phyloP scores from a whole-genome alignment of 1,139 yeast genomes.

The Geotrichum carabidarum region DNA sequence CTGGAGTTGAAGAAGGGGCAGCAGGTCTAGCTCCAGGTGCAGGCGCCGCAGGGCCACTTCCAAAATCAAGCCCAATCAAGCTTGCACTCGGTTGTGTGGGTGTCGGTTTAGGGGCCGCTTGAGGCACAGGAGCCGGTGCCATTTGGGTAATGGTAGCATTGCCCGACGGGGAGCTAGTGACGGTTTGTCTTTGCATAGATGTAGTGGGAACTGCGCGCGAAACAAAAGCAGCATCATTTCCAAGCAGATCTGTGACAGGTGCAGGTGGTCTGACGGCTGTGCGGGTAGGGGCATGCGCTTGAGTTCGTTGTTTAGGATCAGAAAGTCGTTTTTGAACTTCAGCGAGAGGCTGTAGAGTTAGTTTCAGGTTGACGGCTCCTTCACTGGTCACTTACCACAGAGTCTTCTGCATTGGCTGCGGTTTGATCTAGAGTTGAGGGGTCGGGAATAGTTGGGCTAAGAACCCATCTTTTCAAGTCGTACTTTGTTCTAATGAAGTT shows the following conservation, averaged over 20 bases:
- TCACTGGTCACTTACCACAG: conserved; percentile 1
- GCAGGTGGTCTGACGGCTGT: conserved; percentile 18
- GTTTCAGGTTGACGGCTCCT: not conserved
- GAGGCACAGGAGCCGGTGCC: not conserved
- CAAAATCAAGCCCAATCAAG: conserved; percentile 19
- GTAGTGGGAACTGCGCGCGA: conserved; percentile 13
- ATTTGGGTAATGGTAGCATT: conserved; percentile 2
- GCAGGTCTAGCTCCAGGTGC: conserved; percentile 20
- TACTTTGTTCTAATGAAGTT: conserved; percentile 88
- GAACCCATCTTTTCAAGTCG: conserved; percentile 82
- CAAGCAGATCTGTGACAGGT: conserved; percentile 24
- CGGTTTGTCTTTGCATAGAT: conserved; percentile 12
- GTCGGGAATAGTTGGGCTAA: conserved; percentile 50
- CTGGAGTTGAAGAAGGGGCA: conserved; percentile 24
- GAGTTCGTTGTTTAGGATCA: conserved; percentile 3
- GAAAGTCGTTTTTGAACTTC: conserved; percentile 26
- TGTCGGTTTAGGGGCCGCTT: conserved; percentile 6
- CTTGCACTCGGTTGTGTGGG: conserved; percentile 6
- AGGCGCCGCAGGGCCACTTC: conserved; percentile 18
- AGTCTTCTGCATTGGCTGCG: not conserved
- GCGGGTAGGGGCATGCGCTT: conserved; percentile 9
- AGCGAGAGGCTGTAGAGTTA: conserved; percentile 24
- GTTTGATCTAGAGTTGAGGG: conserved; percentile 43
- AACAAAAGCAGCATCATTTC: conserved; percentile 15
- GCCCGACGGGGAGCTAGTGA: conserved; percentile 10